Conservation (phyloP, 1,284 basidiomycete species). For the Ganoderma leucocontextum region DNA sequence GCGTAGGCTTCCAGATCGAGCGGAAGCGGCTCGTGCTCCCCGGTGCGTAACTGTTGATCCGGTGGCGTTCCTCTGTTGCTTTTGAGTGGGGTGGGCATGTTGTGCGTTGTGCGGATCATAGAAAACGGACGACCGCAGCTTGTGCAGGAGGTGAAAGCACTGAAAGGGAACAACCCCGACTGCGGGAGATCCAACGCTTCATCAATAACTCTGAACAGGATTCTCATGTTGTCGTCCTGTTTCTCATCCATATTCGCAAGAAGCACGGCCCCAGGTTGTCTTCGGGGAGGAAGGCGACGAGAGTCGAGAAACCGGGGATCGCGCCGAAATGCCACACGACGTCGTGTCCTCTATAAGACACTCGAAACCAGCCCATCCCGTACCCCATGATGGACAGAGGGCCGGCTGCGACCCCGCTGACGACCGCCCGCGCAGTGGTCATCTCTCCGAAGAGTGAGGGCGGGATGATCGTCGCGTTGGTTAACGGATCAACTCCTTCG, state of each 20-base stretch:
- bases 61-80: not conserved
- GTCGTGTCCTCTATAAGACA: slow-evolving; percentile 40
- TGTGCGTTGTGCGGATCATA: slow-evolving; percentile 4
- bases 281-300: slow-evolving; percentile 40
- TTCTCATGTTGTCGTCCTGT: slow-evolving; percentile 41
- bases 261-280: slow-evolving; percentile 51
- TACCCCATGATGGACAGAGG: slow-evolving; percentile 37
- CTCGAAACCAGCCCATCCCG: slow-evolving; percentile 41
- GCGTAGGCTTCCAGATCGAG: slow-evolving; percentile 23
- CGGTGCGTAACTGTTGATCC: not conserved
- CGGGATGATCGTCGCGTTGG: slow-evolving; percentile 41
- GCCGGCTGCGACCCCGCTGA: slow-evolving; percentile 7
- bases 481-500: slow-evolving; percentile 37
- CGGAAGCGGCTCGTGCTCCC: slow-evolving; percentile 8
- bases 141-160: not conserved
- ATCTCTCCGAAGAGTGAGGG: slow-evolving; percentile 35
- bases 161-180: not conserved
- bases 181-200: slow-evolving; percentile 27
- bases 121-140: not conserved
- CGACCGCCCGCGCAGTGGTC: slow-evolving; percentile 39
- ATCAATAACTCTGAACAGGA: slow-evolving; percentile 30
- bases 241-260: slow-evolving; percentile 53
- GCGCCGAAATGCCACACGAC: slow-evolving; percentile 28
- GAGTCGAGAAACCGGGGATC: slow-evolving; percentile 48
- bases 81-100: not conserved